phyloP scores from a whole-genome alignment of 2,329 filamentous ascomycete species.

The Cladosporium cucumerinum region DNA sequence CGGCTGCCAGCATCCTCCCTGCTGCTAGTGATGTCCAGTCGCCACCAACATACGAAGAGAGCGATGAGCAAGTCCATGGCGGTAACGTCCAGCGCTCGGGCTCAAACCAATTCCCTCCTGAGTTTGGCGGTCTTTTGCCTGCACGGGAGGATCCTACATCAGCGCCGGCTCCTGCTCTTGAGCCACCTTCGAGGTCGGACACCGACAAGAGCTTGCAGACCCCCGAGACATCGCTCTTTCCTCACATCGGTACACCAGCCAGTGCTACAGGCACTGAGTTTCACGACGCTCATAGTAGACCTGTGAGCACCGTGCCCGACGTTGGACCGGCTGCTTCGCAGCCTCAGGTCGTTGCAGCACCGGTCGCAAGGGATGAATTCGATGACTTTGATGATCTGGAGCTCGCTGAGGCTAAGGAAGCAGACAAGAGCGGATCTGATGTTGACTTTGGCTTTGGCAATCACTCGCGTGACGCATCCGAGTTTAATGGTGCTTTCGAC shows the following conservation, averaged over 20 bases:
- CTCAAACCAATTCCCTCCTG: slow-evolving; percentile 47
- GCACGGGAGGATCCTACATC: slow-evolving; percentile 52
- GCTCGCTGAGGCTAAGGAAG: slow-evolving; percentile 79
- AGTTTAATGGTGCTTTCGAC: slow-evolving; percentile 81
- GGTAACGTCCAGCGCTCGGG: slow-evolving; percentile 28
- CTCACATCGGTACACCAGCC: background rate
- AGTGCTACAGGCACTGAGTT: slow-evolving; percentile 19
- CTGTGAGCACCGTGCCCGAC: slow-evolving; percentile 28
- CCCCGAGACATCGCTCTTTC: slow-evolving; percentile 14
- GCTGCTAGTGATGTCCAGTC: slow-evolving; percentile 55
- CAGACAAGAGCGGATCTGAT: slow-evolving; percentile 67
- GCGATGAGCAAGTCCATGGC: slow-evolving; percentile 33
- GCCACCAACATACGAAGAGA: slow-evolving; percentile 55
- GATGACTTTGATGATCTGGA: slow-evolving; percentile 76
- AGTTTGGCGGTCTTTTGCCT: slow-evolving; percentile 56
- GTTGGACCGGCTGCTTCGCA: slow-evolving; percentile 21
- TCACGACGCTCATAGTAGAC: slow-evolving; percentile 30
- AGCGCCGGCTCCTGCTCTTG: slow-evolving; percentile 15
- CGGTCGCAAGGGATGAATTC: slow-evolving; percentile 54
- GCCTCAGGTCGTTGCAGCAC: slow-evolving; percentile 14
- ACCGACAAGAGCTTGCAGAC: slow-evolving; percentile 8
- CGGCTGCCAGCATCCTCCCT: slow-evolving; percentile 45
- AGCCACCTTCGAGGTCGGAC: slow-evolving; percentile 3
- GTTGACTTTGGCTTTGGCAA: slow-evolving; percentile 62
- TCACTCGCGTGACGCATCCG: slow-evolving; percentile 61